Percentiles rank a stretch among this genome's conserved stretches.
Conservation (phyloP, 306 rosid species). For the Clitoria ternatea region DNA sequence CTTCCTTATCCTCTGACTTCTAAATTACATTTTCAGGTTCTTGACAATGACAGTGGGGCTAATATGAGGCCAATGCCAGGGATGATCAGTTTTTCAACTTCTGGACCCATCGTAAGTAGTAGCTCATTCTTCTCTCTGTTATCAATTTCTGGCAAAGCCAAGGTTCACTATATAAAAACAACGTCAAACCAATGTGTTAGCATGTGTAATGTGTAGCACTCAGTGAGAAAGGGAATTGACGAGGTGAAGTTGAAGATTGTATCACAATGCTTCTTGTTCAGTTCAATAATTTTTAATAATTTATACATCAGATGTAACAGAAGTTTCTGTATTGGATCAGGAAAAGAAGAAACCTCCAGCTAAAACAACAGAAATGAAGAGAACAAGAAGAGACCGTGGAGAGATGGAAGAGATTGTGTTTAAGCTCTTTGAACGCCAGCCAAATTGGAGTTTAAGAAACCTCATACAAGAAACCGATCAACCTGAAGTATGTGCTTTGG, state of each 20-base stretch:
- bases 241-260: background rate
- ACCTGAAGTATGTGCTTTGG: conserved; percentile 71
- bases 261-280: background rate
- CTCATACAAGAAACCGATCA: conserved; percentile 86
- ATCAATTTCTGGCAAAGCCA: background rate
- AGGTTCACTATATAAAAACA: background rate
- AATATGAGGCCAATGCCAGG: conserved; percentile 90
- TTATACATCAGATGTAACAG: conserved; percentile 7
- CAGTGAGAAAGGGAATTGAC: background rate
- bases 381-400: conserved; percentile 81
- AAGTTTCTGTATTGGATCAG: conserved; percentile 41
- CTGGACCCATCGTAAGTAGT: conserved; percentile 52
- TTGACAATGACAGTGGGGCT: conserved; percentile 62
- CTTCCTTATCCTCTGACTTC: conserved; percentile 17
- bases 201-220: background rate
- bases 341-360: conserved; percentile 68
- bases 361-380: conserved; percentile 54
- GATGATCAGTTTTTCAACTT: conserved; percentile 41
- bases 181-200: background rate
- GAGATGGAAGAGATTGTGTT: conserved; percentile 87
- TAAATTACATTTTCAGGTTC: conserved; percentile 53
- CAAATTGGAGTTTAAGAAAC: conserved; percentile 74
- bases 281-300: background rate
- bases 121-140: conserved; percentile 18
- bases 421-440: conserved; percentile 73